Conservation (phyloP, 179 eudicot species). For the Silene noctiflora region DNA sequence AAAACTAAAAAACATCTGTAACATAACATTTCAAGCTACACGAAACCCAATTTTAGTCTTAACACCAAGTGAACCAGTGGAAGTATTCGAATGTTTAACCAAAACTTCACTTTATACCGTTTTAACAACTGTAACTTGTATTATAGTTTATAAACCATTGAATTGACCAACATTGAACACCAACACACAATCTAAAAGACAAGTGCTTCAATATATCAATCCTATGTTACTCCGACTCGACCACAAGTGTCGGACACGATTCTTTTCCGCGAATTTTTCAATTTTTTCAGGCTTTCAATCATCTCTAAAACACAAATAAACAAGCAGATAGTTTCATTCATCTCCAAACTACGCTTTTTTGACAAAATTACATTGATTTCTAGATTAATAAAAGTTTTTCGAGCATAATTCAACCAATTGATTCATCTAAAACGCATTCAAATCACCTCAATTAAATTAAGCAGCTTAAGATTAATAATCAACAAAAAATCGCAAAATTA, state of each 20-base stretch:
- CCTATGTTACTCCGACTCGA: too few species aligned
- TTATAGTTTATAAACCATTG: neutral
- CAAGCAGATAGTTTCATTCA: neutral
- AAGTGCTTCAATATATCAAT: too few species aligned
- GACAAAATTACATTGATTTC: neutral
- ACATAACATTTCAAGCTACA: neutral
- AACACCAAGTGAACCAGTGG: neutral
- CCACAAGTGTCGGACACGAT: too few species aligned
- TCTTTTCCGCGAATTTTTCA: too few species aligned
- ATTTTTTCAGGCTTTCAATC: neutral
- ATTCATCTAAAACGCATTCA: neutral
- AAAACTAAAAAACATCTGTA: neutral
- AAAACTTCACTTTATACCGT: neutral
- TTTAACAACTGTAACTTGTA: neutral
- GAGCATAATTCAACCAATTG: neutral
- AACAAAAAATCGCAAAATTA: conserved; percentile 2
- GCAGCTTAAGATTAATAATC: neutral
- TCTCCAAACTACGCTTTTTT: neutral
- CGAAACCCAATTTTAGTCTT: neutral
- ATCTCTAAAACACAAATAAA: neutral
- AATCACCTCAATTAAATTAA: neutral
- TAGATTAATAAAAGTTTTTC: neutral
- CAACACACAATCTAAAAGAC: neutral
- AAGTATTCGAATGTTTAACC: neutral
- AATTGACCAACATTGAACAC: neutral